Conservation (phyloP, 768 basidiomycete species). For the Pulveroboletus sp. region DNA sequence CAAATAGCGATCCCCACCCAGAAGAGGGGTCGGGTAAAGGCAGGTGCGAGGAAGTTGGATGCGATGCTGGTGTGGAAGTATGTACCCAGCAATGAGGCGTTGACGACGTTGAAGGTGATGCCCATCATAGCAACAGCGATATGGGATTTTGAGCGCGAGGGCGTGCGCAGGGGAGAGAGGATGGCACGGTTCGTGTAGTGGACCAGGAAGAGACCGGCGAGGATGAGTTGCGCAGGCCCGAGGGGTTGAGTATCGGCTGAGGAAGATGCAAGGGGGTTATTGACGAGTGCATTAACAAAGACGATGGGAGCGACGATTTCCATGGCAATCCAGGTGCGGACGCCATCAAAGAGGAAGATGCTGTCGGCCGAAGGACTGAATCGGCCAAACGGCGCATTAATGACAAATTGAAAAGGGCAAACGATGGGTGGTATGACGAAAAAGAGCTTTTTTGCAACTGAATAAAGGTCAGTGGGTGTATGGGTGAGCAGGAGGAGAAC, state of each 20-base stretch:
- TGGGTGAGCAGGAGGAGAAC: background rate
- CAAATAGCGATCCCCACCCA: conserved; percentile 66
- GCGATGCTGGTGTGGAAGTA: conserved; percentile 64
- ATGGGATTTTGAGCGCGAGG: conserved; percentile 75
- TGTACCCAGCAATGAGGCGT: conserved; percentile 67
- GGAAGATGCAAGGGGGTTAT: conserved; percentile 46
- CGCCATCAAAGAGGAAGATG: conserved; percentile 56
- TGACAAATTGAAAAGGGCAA: conserved; percentile 41
- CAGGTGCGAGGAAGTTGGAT: conserved; percentile 38
- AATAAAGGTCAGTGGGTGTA: background rate
- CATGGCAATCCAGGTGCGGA: conserved; percentile 74
- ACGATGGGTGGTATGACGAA: conserved; percentile 37
- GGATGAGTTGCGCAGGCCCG: conserved; percentile 43
- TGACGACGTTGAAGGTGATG: conserved; percentile 66
- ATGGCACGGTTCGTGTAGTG: conserved; percentile 87
- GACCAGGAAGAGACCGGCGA: conserved; percentile 57
- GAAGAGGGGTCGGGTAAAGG: conserved; percentile 44
- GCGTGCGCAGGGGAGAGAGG: conserved; percentile 76
- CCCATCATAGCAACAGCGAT: conserved; percentile 56
- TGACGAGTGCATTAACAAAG: conserved; percentile 50
- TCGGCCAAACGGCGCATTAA: conserved; percentile 81
- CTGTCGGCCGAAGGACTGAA: conserved; percentile 52
- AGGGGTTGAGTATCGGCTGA: conserved; percentile 27
- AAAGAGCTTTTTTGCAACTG: conserved; percentile 45
- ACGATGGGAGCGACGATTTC: conserved; percentile 60